Evolutionary conservation across 768 basidiomycete genomes (phyloP).

Genomic region (Leccinum obscurum): DNA sequence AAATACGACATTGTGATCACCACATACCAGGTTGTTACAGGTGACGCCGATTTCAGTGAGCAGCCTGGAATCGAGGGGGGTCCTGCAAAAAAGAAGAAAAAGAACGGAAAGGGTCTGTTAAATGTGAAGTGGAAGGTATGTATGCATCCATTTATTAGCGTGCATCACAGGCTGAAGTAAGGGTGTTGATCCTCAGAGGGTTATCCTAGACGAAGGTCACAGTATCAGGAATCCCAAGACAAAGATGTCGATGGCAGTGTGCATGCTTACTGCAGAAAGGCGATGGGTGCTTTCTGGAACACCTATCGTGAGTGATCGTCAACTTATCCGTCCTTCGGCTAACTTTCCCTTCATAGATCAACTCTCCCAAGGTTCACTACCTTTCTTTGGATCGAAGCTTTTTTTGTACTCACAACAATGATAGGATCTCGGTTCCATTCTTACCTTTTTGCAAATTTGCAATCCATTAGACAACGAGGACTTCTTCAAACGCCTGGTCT

Average conservation of each 20-base stretch:
- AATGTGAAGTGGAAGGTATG: constrained; percentile 79
- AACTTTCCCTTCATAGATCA: constrained; percentile 50
- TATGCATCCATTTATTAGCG: neutral
- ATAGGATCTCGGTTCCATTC: constrained; percentile 86
- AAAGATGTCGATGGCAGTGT: constrained; percentile 75
- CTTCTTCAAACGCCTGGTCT: constrained; percentile 75
- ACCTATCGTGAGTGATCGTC: constrained; percentile 68
- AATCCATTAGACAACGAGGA: constrained; percentile 80
- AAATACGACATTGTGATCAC: constrained; percentile 80
- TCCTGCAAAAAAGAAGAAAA: constrained; percentile 56
- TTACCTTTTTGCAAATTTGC: constrained; percentile 86
- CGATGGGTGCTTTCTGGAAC: constrained; percentile 86
- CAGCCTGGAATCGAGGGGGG: constrained; percentile 19
- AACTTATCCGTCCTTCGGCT: neutral
- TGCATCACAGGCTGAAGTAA: neutral
- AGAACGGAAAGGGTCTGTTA: constrained; percentile 57
- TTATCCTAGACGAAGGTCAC: constrained; percentile 90
- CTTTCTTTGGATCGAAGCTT: neutral
- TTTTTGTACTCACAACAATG: neutral
- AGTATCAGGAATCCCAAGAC: constrained; percentile 83
- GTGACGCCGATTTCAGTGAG: constrained; percentile 43
- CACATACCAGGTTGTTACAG: constrained; percentile 72
- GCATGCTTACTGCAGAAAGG: constrained; percentile 61
- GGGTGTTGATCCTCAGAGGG: constrained; percentile 43
- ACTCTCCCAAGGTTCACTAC: constrained; percentile 62